Conservation (phyloP, 345 rosid species). For the Orychophragmus violaceus region DNA sequence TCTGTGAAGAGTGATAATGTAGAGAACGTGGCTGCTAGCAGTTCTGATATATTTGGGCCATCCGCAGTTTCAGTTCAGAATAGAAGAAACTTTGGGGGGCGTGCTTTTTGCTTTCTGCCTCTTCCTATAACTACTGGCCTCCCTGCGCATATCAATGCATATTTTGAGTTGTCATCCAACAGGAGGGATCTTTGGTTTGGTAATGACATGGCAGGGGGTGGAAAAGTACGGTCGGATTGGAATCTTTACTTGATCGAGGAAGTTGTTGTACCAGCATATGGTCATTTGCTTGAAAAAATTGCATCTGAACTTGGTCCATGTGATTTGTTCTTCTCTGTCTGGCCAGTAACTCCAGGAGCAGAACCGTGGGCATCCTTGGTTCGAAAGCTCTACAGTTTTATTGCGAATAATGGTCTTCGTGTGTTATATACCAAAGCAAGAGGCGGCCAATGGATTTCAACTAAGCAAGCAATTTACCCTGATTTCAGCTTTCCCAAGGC, state of each 20-base stretch:
- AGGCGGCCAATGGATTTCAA: slow-evolving; percentile 89
- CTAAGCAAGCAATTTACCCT: slow-evolving; percentile 85
- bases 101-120: slow-evolving; percentile 93
- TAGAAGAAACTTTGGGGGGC: slow-evolving; percentile 67
- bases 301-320: slow-evolving; percentile 71
- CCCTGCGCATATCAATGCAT: slow-evolving; percentile 88
- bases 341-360: slow-evolving; percentile 62
- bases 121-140: slow-evolving; percentile 83
- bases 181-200: slow-evolving; percentile 99
- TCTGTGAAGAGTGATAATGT: slow-evolving; percentile 40
- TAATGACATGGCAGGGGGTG: slow-evolving; percentile 96
- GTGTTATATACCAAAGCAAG: slow-evolving; percentile 80
- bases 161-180: slow-evolving; percentile 92
- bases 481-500: slow-evolving; percentile 66
- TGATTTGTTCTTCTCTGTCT: slow-evolving; percentile 72
- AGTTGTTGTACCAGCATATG: slow-evolving; percentile 84
- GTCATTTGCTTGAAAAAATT: slow-evolving; percentile 83
- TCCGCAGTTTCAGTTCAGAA: slow-evolving; percentile 39
- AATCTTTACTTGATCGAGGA: slow-evolving; percentile 77
- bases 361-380: slow-evolving; percentile 96
- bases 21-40: slow-evolving; percentile 20
- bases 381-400: slow-evolving; percentile 55
- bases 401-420: slow-evolving; percentile 66
- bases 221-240: slow-evolving; percentile 93
- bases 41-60: slow-evolving; percentile 45